These are phyloP conservation scores for Vanderwaltozyma tropicalis DNA, from an alignment of 805 yeast species.

Conservation along the genomic window DNA sequence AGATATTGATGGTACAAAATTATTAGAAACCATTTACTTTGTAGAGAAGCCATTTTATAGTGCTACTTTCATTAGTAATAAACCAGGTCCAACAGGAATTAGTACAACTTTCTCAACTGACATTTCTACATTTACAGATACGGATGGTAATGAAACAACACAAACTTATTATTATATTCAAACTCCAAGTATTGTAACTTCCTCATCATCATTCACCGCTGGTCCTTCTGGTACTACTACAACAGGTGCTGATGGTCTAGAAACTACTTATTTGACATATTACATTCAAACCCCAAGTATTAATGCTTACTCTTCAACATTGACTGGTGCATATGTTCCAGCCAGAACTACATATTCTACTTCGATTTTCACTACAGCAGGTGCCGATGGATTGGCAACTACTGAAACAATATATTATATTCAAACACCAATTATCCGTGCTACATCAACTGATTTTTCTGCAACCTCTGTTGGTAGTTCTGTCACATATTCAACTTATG, in stretches of 20 bases:
- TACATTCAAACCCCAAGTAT: constrained; percentile 5
- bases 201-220: constrained; percentile 2
- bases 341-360: constrained; percentile 5
- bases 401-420: constrained; percentile 1
- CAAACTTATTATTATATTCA: constrained; percentile 2
- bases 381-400: constrained; percentile 2
- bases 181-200: constrained; percentile 2
- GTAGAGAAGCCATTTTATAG: constrained; percentile 1
- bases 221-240: constrained; percentile 1
- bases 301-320: background rate
- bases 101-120: constrained; percentile 5
- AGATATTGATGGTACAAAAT: background rate
- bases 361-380: constrained; percentile 1
- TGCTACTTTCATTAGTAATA: background rate
- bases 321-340: constrained; percentile 2
- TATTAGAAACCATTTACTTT: constrained; percentile 1
- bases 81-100: background rate
- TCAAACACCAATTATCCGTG: constrained; percentile 3
- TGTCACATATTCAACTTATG: constrained; percentile 5
- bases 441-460: background rate
- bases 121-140: constrained; percentile 2
- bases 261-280: background rate
- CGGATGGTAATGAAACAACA: constrained; percentile 1
- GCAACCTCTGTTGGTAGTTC: background rate
- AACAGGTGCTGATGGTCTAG: constrained; percentile 4